These are phyloP conservation scores for Ulvella scutata DNA, from an alignment of 139 green algal species.

Conservation along the genomic window DNA sequence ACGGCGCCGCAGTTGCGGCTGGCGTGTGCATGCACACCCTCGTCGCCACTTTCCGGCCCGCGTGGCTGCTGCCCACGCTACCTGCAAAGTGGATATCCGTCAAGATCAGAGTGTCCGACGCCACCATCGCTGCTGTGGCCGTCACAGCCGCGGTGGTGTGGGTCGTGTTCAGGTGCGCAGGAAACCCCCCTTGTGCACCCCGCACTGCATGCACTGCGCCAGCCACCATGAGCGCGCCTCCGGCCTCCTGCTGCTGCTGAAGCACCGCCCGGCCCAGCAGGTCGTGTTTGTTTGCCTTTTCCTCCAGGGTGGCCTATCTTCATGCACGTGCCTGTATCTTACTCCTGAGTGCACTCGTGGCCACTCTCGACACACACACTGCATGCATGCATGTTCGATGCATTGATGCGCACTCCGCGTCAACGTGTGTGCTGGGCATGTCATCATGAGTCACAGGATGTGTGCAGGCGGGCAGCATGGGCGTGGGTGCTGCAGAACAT, in stretches of 20 bases:
- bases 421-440: slow-evolving; percentile 24
- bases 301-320: background rate
- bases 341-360: no score
- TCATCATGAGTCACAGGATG: background rate
- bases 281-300: background rate
- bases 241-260: no score
- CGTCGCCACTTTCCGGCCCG: background rate
- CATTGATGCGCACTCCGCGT: slow-evolving; percentile 9
- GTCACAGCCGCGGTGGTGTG: slow-evolving; percentile 11
- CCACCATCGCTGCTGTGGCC: slow-evolving; percentile 33
- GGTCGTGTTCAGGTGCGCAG: slow-evolving; percentile 1
- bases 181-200: background rate
- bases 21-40: background rate
- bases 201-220: no score
- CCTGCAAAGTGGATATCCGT: no score
- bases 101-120: slow-evolving; percentile 36
- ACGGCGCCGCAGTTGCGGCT: background rate
- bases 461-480: slow-evolving; percentile 13
- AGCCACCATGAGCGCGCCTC: no score
- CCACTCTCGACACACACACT: background rate
- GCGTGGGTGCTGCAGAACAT: slow-evolving; percentile 58
- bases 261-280: no score
- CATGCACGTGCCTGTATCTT: no score
- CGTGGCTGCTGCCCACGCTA: background rate
- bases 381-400: slow-evolving; percentile 5